Evolutionary conservation across 2,329 filamentous ascomycete species (phyloP), one percentile per base, ranked within the genome.

Genomic region (Colletotrichum tofieldiae): DNA sequence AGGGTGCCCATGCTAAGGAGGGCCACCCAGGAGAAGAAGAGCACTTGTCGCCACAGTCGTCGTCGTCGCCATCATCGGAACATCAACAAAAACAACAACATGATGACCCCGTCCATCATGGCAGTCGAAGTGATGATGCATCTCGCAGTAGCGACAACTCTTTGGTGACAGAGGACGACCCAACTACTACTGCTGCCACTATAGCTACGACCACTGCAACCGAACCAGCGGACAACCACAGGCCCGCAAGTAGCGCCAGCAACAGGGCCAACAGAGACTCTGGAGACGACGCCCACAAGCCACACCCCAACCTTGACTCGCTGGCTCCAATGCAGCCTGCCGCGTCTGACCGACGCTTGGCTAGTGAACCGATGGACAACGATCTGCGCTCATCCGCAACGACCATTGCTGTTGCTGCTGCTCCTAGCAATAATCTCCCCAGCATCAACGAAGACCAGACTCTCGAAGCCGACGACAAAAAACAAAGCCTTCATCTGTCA

Each of bases 361-460:
- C 75, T 74, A 77, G 72, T 70, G 71, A 73, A 74, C 66, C 60
- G 71, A 72, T 69, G 41, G 81, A 78, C 66, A 83, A 77, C 71
- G 82, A 84, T 83, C 82, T 79, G 75, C 82, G 67, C 47, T 52
- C 73, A 41, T 70, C 75, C 68, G 74, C 75, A 59, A 58, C 43
- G 68, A 81, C 82, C 73, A 78, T 79, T 58, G 75, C 73, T 61
- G 72, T 67, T 45, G 63, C 71, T 26, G 49, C 67, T 51, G 51
- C 71, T 32, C 35, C 63, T 43, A 55, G n/a, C 39, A 71, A 52
- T 47, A 67, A 52, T n/a, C 71, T 75, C 11, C 63, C 74, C 32
- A 75, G 69, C 72, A 74, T 74, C 58, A 55, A 67, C 67, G 74
- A 75, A 20, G 58, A 74, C 55, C 72, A 71, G 29, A 65, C 67